phyloP scores from a whole-genome alignment of 768 basidiomycete species.

The Phylloporus scabripes region DNA sequence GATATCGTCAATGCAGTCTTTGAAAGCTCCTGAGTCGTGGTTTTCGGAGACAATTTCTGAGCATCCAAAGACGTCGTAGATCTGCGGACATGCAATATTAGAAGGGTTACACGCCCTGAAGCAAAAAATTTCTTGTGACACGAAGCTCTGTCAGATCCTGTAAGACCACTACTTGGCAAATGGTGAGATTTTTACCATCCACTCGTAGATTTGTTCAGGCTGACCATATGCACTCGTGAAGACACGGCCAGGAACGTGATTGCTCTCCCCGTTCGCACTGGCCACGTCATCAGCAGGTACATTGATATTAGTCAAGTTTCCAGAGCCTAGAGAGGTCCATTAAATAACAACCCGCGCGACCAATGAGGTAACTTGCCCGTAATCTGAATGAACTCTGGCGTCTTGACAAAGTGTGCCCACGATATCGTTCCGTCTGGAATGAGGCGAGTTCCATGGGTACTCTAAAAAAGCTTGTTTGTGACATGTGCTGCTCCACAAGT shows the following conservation, averaged over 20 bases:
- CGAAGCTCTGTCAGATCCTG: conserved; percentile 46
- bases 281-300: conserved; percentile 53
- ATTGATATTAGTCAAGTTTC: conserved; percentile 62
- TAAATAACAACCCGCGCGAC: conserved; percentile 18
- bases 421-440: conserved; percentile 70
- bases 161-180: conserved; percentile 9
- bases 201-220: conserved; percentile 58
- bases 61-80: conserved; percentile 53
- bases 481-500: not conserved
- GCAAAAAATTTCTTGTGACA: conserved; percentile 58
- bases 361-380: conserved; percentile 39
- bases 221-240: conserved; percentile 65
- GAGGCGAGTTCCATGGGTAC: conserved; percentile 55
- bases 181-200: conserved; percentile 46
- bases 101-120: conserved; percentile 62
- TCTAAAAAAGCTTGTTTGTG: conserved; percentile 28
- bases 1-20: conserved; percentile 49
- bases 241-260: conserved; percentile 64
- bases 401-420: conserved; percentile 63
- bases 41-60: conserved; percentile 57
- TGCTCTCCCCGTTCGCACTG: conserved; percentile 53
- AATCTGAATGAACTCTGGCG: conserved; percentile 71
- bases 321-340: conserved; percentile 44
- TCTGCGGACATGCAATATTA: conserved; percentile 53
- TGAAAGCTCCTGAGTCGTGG: conserved; percentile 41